Evolutionary conservation across 2,329 filamentous ascomycete species (phyloP).

Genomic region (Clarireedia paspali): DNA sequence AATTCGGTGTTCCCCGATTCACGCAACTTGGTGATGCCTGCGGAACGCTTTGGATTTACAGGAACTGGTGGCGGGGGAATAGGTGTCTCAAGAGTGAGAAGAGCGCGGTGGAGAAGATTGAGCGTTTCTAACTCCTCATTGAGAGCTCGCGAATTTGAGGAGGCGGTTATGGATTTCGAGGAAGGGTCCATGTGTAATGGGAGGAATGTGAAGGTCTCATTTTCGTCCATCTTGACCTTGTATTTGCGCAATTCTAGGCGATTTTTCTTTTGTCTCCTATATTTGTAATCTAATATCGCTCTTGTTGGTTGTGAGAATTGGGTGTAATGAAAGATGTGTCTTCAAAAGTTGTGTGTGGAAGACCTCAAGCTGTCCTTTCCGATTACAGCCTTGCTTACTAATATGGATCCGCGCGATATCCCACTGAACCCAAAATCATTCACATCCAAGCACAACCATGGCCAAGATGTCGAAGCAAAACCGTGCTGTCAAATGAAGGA

Average conservation of each 20-base stretch:
- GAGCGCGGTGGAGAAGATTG: conserved; percentile 68
- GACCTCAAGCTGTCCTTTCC: neutral
- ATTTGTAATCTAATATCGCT: no score
- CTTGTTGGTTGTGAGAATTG: neutral
- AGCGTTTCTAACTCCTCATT: conserved; percentile 61
- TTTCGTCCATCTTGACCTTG: conserved; percentile 43
- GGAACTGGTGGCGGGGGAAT: conserved; percentile 80
- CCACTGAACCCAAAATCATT: neutral
- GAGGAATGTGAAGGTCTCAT: conserved; percentile 72
- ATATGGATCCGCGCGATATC: neutral
- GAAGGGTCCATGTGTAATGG: conserved; percentile 75
- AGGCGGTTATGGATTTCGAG: conserved; percentile 63
- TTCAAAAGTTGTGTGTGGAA: neutral
- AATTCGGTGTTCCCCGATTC: conserved; percentile 79
- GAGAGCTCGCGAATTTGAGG: conserved; percentile 42
- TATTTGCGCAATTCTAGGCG: neutral
- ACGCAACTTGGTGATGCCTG: conserved; percentile 82
- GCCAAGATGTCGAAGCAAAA: no score
- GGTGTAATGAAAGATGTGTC: neutral
- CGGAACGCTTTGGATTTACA: conserved; percentile 85
- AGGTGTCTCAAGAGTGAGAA: conserved; percentile 58
- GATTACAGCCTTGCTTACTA: neutral
- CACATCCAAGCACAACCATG: neutral
- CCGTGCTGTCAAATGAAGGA: no score
- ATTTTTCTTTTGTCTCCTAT: neutral